Base-by-base conservation (phyloP, 1,139 yeast species). In the Hanseniaspora gamundiae region DNA sequence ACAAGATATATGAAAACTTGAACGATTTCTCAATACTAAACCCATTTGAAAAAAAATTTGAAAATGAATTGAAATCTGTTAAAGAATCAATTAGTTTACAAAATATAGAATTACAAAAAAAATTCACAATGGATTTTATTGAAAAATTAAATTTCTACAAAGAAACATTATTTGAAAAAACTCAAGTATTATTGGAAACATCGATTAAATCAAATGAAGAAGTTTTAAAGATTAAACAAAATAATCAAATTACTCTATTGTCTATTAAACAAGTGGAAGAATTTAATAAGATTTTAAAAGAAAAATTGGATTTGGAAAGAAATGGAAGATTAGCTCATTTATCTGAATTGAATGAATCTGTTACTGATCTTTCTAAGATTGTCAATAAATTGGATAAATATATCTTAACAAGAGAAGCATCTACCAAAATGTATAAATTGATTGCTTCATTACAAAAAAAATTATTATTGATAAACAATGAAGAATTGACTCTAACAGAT, bases 231-330 rank as follows among this genome's bases (percentile, higher is more conserved):
- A 73, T 78, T 45, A 84, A 86, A 49, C 88, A 91, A 38, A 79
- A 78, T 49, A 91, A 87, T 61, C 82, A 82, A 48, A 74, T 88
- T 35, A 68, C 79, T 24, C 71, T 83, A 60, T 77, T 82, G 47
- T 78, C 86, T 56, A 69, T 80, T 47, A 80, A 78, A 52, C 82
- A 83, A 54, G 77, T 87, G 47, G 74, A 78, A 54, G 78, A 78
- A 56, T 81, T 86, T 61, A 79, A 82, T 51, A 67, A 73, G 49
- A 70, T 79, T 49, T 69, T 91, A 46, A 64, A 73, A 42, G 73
- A 76, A 41, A 76, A 74, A 50, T 74, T 93, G 43, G 94, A 86
- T 54, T 57, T 67, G 28, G 98, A 91, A 68, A 80, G 97, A 63
- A 70, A 78, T 47, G 87, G 88, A 30, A 80, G 94, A 59, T 74